Base-by-base conservation (phyloP, 2,329 filamentous ascomycete species). In the Ascochyta viciae-villosae region DNA sequence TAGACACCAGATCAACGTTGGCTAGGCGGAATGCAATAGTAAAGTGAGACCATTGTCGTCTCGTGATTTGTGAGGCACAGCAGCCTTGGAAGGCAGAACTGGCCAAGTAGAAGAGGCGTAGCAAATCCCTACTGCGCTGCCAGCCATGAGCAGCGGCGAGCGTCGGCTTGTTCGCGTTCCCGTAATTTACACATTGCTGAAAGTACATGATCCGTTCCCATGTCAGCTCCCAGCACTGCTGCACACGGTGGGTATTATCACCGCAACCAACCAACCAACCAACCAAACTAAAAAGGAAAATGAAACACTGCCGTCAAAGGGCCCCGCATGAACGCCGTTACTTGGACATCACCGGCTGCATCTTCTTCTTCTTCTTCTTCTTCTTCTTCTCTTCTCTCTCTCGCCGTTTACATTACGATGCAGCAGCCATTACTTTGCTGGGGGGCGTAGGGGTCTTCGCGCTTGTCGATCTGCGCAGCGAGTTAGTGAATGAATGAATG, bases 381-480 rank as follows among this genome's bases (percentile, higher is more conserved):
- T 59, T 54, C 58, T 55, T 66, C 67, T 60, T 51, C 58, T 19
- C 19, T 19, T 19, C 19, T 19, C 19, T 19, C 52, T 50, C 24
- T 63, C 60, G 62, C 68, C 60, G 56, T 66, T 69, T 84, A 98
- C 94, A 98, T 98, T 80, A 99, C 88, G 72, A 89, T 85, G 82
- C 95, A 99, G 87, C 95, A 99, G 71, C 92, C 90, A 74, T 88
- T 90, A 67, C 86, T 91, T 81, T 96, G 92, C 82, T 96, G 94
- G 67, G 94, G 94, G 72, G 94, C 92, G 77, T 99, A 99, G n/a
- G 95, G 95, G 76, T 99, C 95, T 76, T 98, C 95, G 77, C 90
- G 89, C 83, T 92, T 94, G 74, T 96, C 92, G 64, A 98, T 92
- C 84, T 87, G 72, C 1, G 27, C 8, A 24, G 1, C 27, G 43